Percentiles rank a stretch among this genome's conserved stretches.
phyloP scores from a whole-genome alignment of 345 rosid species.

The Salix arbutifolia region DNA sequence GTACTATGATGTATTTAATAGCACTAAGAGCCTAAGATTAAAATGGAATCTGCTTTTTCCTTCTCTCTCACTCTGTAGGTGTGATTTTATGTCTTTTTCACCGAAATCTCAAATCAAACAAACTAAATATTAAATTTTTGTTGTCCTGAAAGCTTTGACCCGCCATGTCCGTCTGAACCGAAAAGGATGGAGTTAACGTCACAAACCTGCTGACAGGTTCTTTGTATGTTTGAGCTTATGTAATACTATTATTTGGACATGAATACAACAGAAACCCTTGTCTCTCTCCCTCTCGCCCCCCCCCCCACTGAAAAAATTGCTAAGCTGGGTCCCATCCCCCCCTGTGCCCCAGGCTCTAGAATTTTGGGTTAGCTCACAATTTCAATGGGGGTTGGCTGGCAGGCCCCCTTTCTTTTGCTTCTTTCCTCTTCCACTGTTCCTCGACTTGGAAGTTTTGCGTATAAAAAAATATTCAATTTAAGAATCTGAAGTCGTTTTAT shows the following conservation, averaged over 20 bases:
- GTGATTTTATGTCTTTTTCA: constrained; percentile 41
- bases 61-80: not conserved
- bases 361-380: constrained; percentile 14
- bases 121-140: constrained; percentile 3
- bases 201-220: constrained; percentile 15
- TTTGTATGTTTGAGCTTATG: not conserved
- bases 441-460: not conserved
- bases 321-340: constrained; percentile 28
- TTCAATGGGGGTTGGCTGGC: constrained; percentile 21
- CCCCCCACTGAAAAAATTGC: constrained; percentile 10
- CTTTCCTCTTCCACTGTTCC: not conserved
- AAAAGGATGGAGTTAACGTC: constrained; percentile 23
- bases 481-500: too few relatives aligned
- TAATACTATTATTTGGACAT: not conserved
- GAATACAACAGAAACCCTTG: not conserved
- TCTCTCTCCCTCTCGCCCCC: not conserved
- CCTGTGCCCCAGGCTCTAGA: not conserved
- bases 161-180: constrained; percentile 23
- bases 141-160: constrained; percentile 38
- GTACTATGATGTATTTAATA: constrained; percentile 11
- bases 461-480: not conserved
- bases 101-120: constrained; percentile 42
- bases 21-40: constrained; percentile 13
- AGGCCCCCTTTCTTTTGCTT: constrained; percentile 11
- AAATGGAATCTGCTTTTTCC: constrained; percentile 21